Base-by-base conservation (phyloP, 176 grass and related monocot genomes). In the Ananas comosus region DNA sequence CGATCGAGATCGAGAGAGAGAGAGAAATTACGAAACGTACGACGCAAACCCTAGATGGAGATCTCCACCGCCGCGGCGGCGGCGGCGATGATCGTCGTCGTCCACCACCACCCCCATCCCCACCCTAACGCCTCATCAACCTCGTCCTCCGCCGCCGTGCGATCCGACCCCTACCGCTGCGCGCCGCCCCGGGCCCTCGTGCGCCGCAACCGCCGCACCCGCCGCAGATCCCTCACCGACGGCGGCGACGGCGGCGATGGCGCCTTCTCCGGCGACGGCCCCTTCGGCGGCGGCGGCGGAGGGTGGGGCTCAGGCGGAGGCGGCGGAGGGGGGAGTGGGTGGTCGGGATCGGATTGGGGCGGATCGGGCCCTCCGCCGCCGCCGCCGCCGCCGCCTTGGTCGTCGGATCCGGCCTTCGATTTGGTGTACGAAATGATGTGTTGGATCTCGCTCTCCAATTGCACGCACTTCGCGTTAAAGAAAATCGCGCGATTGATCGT, bases 341-440 rank as follows among this genome's bases (percentile, higher is more conserved):
- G 33, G 33, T 74, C 76, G 10, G 54, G 77, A 3, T 29, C 68
- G 24, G 83, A 76, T 29, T 85, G 83, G 83, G 68, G 21, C 16
- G 22, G 56, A 9, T 64, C 67, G 2, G 76, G 72, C 49, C 82
- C 82, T 3, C 78, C 83, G 7, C 64, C 79, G 13, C 74, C 66
- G 12, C 51, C 66, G 12, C 51, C 70, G 22, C 22, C 22, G 22
- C 0, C 22, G 47, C 52, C 50, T 50, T 81, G 79, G 1, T 75
- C 84, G 11, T 63, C 70, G 66, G 74, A 78, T 49, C 70, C 70
- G 0, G 79, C 75, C 0, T 16, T 86, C 3, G 70, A 67, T 71
- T 23, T 86, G 52, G 57, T 83, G 12, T 88, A 88, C 73, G 73
- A 83, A 73, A 77, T 88, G 64, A 80, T 88, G 80, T 88, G 85